phyloP scores from a whole-genome alignment of 169 alveolate genomes.

The Plasmodium chabaudi region DNA sequence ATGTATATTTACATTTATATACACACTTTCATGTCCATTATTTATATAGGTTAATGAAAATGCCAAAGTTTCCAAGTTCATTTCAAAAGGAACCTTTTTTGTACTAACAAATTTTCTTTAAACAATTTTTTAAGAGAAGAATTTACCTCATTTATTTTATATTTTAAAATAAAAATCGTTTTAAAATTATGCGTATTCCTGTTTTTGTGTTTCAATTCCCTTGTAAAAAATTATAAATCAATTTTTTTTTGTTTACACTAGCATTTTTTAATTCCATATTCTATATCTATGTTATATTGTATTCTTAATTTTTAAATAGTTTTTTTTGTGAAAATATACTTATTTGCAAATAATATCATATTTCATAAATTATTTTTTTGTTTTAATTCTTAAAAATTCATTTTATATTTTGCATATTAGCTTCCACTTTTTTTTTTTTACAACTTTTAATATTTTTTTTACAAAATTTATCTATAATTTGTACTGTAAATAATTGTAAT shows the following conservation, averaged over 20 bases:
- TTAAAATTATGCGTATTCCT: not conserved
- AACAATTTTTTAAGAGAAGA: not conserved
- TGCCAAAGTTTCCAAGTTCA: slow-evolving; percentile 71
- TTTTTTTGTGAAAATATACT: not conserved
- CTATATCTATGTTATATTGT: no score
- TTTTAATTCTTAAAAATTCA: slow-evolving; percentile 24
- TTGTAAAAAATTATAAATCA: no score
- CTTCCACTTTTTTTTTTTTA: not conserved
- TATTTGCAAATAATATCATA: not conserved
- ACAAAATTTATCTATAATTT: not conserved
- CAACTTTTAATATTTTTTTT: slow-evolving; percentile 9
- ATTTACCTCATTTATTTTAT: not conserved
- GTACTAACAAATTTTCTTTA: slow-evolving; percentile 52
- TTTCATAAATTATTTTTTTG: slow-evolving; percentile 15
- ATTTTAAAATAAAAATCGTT: slow-evolving; percentile 12
- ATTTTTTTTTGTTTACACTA: no score
- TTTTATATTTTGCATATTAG: slow-evolving; percentile 9
- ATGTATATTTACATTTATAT: not conserved
- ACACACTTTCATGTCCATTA: not conserved
- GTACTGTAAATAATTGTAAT: not conserved
- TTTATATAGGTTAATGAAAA: slow-evolving; percentile 40
- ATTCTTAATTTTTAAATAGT: no score
- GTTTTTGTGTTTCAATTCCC: not conserved
- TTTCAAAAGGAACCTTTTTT: slow-evolving; percentile 70
- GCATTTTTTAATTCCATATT: no score